These are phyloP conservation scores for Imleria badia DNA, from an alignment of 768 basidiomycete species.

Conservation along the genomic window DNA sequence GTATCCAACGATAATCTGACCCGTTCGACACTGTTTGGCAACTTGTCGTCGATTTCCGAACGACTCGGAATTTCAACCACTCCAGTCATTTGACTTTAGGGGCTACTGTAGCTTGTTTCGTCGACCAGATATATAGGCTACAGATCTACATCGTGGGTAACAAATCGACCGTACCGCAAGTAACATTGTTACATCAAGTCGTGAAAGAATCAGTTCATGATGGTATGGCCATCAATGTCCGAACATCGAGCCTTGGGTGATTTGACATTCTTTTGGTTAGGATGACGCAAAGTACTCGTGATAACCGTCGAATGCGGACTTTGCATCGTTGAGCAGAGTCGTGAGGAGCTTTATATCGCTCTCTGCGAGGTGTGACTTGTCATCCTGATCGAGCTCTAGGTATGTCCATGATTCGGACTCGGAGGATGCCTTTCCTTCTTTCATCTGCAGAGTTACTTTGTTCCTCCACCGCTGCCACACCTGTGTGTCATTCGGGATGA, in stretches of 20 bases:
- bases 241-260: background rate
- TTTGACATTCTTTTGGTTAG: background rate
- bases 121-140: too few relatives aligned
- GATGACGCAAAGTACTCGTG: background rate
- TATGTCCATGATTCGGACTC: background rate
- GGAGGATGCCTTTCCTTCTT: background rate
- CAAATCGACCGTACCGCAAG: too few relatives aligned
- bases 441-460: conserved; percentile 21
- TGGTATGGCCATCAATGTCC: background rate
- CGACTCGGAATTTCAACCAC: too few relatives aligned
- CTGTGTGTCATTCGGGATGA: conserved; percentile 23
- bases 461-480: conserved; percentile 28
- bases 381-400: conserved; percentile 8
- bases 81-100: too few relatives aligned
- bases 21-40: too few relatives aligned
- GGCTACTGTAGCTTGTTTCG: too few relatives aligned
- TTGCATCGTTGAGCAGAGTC: conserved; percentile 19
- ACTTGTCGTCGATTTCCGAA: too few relatives aligned
- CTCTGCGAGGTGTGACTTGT: conserved; percentile 5
- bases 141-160: too few relatives aligned
- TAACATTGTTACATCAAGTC: background rate
- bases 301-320: conserved; percentile 22
- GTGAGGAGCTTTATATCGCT: conserved; percentile 12
- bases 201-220: background rate
- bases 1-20: too few relatives aligned